These are phyloP conservation scores for Euryodendron excelsum DNA, from an alignment of 148 eudicot species.

Conservation along the genomic window DNA sequence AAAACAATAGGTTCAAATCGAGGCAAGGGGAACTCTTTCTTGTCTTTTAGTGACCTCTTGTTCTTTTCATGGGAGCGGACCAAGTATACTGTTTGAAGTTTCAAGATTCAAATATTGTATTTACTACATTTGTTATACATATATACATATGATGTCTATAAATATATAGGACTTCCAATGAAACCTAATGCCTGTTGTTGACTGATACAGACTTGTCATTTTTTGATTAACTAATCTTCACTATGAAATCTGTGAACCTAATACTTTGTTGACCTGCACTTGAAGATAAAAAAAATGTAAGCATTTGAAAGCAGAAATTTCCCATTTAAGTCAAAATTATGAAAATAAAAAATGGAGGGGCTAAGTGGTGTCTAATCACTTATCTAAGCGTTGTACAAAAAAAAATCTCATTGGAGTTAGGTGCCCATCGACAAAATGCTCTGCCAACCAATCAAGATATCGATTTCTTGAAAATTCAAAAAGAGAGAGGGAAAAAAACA, in stretches of 20 bases:
- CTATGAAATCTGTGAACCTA: not conserved
- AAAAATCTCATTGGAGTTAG: not conserved
- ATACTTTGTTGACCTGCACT: not conserved
- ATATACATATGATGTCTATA: not conserved
- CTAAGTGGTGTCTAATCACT: slow-evolving; percentile 15
- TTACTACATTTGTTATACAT: not conserved
- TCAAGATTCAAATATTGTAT: not conserved
- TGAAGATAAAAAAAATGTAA: not conserved
- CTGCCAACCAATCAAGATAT: not conserved
- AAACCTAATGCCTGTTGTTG: not conserved
- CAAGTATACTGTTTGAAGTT: not conserved
- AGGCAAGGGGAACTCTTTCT: no score
- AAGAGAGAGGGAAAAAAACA: not conserved
- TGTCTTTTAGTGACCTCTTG: no score
- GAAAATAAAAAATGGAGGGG: not conserved
- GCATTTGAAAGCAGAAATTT: not conserved
- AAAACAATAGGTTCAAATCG: no score
- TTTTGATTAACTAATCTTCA: not conserved
- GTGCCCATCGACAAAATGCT: no score
- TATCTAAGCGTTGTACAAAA: not conserved
- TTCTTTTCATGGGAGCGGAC: not conserved
- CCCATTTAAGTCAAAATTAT: not conserved
- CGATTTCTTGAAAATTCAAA: not conserved
- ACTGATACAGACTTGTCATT: not conserved
- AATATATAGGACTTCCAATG: not conserved